phyloP scores from a whole-genome alignment of 164 flowering plant genomes.

The Tetracentron sinense region DNA sequence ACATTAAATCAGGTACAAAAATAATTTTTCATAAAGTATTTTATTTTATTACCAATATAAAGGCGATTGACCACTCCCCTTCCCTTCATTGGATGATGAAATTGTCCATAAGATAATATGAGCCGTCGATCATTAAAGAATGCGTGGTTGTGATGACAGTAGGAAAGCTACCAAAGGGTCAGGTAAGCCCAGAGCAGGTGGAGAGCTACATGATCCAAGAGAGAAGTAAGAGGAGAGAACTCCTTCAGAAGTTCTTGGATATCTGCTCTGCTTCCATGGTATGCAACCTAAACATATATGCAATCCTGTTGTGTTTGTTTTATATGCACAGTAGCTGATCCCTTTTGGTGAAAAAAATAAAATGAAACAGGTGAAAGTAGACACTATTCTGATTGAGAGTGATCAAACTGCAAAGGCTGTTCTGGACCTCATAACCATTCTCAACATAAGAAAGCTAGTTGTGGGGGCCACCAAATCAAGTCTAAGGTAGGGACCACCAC shows the following conservation, averaged over 20 bases:
- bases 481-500: conserved; percentile 26
- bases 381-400: conserved; percentile 70
- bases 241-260: conserved; percentile 46
- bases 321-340: neutral
- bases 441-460: conserved; percentile 58
- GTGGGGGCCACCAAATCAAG: conserved; percentile 53
- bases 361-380: conserved; percentile 51
- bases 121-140: too few species aligned
- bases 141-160: conserved; percentile 25
- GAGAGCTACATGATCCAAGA: conserved; percentile 50
- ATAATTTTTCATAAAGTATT: too few species aligned
- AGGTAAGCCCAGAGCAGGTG: conserved; percentile 43
- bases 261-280: conserved; percentile 44
- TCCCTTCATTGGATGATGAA: too few species aligned
- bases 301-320: neutral
- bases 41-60: too few species aligned
- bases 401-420: conserved; percentile 53
- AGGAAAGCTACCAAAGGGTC: conserved; percentile 51
- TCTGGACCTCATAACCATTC: conserved; percentile 62
- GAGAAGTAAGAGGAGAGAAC: conserved; percentile 49
- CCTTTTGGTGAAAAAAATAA: neutral
- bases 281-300: conserved; percentile 4
- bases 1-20: too few species aligned
- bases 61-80: too few species aligned
- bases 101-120: too few species aligned